Conservation (phyloP, 441 rosid species). For the Adansonia rubrostipa region DNA sequence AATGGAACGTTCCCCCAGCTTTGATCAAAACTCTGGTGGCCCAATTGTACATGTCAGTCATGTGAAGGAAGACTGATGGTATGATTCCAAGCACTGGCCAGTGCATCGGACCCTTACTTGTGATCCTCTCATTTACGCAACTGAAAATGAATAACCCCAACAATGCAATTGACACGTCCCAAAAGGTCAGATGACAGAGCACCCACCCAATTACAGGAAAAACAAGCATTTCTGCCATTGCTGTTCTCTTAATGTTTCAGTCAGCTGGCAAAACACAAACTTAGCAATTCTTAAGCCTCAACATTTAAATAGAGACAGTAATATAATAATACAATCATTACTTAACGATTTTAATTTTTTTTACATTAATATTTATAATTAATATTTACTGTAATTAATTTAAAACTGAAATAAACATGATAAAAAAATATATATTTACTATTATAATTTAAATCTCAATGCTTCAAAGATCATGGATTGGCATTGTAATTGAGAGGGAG, state of each 20-base stretch:
- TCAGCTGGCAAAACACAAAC: not conserved
- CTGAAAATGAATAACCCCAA: slow-evolving; percentile 53
- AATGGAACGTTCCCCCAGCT: slow-evolving; percentile 55
- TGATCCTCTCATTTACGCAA: slow-evolving; percentile 52
- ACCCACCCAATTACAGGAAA: slow-evolving; percentile 35
- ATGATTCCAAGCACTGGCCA: slow-evolving; percentile 75
- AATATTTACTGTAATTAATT: no score
- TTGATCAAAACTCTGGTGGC: slow-evolving; percentile 44
- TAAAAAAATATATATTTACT: no score
- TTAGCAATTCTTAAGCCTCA: not conserved
- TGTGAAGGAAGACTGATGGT: slow-evolving; percentile 41
- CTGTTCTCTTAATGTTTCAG: slow-evolving; percentile 15
- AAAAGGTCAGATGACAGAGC: slow-evolving; percentile 36
- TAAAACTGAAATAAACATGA: no score
- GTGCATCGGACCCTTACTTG: slow-evolving; percentile 56
- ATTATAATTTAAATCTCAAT: no score
- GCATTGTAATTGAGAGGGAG: not conserved
- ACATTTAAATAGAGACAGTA: no score
- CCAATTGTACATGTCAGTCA: slow-evolving; percentile 46
- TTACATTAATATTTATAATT: no score
- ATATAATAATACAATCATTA: no score
- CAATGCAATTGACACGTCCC: slow-evolving; percentile 50
- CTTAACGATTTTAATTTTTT: no score
- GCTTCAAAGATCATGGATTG: no score
- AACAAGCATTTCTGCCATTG: slow-evolving; percentile 20